Evolutionary conservation across 306 rosid species (phyloP).

Genomic region (Cajanus cajan): DNA sequence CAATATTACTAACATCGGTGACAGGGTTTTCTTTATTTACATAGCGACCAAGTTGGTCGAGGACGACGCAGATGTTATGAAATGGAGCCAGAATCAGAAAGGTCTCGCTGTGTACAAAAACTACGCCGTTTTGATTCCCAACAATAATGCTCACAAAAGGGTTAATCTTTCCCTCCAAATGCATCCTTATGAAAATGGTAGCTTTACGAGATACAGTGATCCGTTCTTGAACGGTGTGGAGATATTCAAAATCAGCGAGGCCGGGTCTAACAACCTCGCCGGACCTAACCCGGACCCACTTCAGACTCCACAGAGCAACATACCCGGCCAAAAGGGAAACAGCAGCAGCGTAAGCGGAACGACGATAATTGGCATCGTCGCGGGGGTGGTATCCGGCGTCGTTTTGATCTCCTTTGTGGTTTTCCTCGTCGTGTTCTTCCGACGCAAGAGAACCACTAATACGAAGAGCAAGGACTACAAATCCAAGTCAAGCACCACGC

Average conservation of each 20-base stretch:
- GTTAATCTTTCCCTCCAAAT: conserved; percentile 22
- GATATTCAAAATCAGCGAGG: conserved; percentile 42
- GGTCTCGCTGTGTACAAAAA: conserved; percentile 13
- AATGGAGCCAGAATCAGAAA: not conserved
- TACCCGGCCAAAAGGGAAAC: not conserved
- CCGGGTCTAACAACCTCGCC: not conserved
- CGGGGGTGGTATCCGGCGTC: not conserved
- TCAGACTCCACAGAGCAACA: not conserved
- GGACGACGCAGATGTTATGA: not conserved
- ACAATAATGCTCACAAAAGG: not conserved
- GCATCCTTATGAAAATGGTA: not conserved
- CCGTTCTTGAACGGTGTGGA: conserved; percentile 50
- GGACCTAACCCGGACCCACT: not conserved
- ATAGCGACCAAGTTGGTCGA: conserved; percentile 33
- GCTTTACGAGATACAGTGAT: rapidly evolving
- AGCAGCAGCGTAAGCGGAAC: not conserved
- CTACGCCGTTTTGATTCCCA: not conserved
- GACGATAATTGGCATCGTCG: not conserved
- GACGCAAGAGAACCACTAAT: not conserved
- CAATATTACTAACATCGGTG: rapidly evolving
- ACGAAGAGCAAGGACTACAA: not conserved
- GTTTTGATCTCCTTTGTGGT: not conserved
- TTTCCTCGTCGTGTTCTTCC: not conserved
- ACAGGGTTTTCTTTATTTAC: conserved; percentile 28
- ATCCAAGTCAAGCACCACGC: not conserved